These are phyloP conservation scores for Trifolium subterraneum DNA, from an alignment of 306 rosid genomes.

Conservation along the genomic window DNA sequence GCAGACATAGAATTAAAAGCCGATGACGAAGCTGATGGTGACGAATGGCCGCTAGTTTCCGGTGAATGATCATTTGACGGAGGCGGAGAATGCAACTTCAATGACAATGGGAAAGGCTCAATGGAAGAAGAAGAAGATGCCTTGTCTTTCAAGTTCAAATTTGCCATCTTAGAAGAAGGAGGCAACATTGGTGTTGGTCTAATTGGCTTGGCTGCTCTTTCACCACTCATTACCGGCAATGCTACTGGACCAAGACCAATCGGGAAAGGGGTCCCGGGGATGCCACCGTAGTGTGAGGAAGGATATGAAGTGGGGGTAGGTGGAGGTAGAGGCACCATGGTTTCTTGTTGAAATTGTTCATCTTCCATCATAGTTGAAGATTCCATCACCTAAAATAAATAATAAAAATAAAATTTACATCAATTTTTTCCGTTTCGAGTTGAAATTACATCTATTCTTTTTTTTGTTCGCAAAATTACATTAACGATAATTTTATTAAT, in stretches of 20 bases:
- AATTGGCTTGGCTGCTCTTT: constrained; percentile 45
- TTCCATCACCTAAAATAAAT: constrained; percentile 53
- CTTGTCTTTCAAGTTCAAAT: constrained; percentile 61
- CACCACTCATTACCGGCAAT: constrained; percentile 45
- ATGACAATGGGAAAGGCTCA: constrained; percentile 56
- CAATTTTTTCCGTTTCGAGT: neutral
- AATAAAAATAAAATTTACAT: constrained; percentile 11
- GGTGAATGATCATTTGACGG: constrained; percentile 50
- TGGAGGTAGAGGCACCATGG: constrained; percentile 17
- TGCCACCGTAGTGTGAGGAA: constrained; percentile 46
- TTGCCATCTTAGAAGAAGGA: constrained; percentile 75
- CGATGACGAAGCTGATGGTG: constrained; percentile 45
- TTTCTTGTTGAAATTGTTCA: constrained; percentile 51
- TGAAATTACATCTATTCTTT: neutral
- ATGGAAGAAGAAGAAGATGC: neutral
- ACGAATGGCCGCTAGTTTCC: constrained; percentile 40
- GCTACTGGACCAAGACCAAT: constrained; percentile 42
- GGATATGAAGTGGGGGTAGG: constrained; percentile 41
- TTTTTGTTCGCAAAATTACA: neutral
- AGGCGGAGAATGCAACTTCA: constrained; percentile 49
- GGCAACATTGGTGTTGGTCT: constrained; percentile 74
- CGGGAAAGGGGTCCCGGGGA: constrained; percentile 49
- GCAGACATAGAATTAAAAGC: constrained; percentile 61
- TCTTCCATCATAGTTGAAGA: constrained; percentile 59
- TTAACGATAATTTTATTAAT: neutral